phyloP scores from a whole-genome alignment of 2,329 filamentous ascomycete species.

The Penicillium sp. region DNA sequence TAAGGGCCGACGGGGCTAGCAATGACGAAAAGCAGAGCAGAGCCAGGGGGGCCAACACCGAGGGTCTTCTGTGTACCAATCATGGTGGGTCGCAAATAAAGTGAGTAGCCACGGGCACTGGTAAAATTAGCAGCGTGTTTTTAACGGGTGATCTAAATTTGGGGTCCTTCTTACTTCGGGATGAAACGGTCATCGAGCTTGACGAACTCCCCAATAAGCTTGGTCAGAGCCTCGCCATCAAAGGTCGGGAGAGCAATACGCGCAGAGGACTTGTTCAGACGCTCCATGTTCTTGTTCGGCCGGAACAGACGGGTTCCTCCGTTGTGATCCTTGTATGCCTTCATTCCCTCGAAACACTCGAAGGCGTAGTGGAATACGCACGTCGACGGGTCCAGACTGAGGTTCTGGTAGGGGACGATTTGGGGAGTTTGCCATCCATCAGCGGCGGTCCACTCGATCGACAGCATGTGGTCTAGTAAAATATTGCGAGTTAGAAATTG shows the following conservation, averaged over 20 bases:
- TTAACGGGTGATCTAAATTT: neutral
- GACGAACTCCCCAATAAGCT: slow-evolving; percentile 79
- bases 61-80: slow-evolving; percentile 96
- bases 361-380: slow-evolving; percentile 99
- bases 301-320: slow-evolving; percentile 86
- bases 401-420: slow-evolving; percentile 94
- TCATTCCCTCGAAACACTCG: slow-evolving; percentile 98
- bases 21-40: slow-evolving; percentile 91
- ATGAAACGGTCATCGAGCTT: slow-evolving; percentile 88
- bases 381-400: slow-evolving; percentile 91
- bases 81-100: slow-evolving; percentile 95
- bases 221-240: slow-evolving; percentile 71
- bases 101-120: slow-evolving; percentile 77
- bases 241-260: slow-evolving; percentile 94
- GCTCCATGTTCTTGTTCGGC: slow-evolving; percentile 93
- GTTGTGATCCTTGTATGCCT: slow-evolving; percentile 89
- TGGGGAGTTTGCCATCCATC: slow-evolving; percentile 81
- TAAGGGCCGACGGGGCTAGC: slow-evolving; percentile 96
- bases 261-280: slow-evolving; percentile 86
- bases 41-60: slow-evolving; percentile 88
- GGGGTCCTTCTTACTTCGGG: slow-evolving; percentile 61
- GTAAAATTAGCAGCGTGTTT: slow-evolving; percentile 11
- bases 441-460: slow-evolving; percentile 85
- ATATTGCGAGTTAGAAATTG: slow-evolving; percentile 21
- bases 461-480: slow-evolving; percentile 87